These are phyloP conservation scores for Nakazawaea ambrosiae DNA, from an alignment of 805 yeast species.

Conservation along the genomic window DNA sequence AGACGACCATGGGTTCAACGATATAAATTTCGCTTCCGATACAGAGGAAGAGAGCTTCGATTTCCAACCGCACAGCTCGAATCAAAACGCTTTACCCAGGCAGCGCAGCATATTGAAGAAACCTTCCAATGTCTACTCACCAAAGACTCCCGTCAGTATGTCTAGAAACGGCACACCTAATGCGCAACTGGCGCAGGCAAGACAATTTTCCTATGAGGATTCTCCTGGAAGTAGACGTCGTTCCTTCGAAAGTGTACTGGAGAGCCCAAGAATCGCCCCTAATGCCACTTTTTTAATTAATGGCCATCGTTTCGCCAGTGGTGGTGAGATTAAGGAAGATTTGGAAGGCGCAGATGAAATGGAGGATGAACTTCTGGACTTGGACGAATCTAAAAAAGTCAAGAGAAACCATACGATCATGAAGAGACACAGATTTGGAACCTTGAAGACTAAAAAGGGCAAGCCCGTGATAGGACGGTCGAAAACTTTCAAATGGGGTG, in stretches of 20 bases:
- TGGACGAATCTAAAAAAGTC: constrained; percentile 1
- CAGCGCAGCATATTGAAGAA: constrained; percentile 10
- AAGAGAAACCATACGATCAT: constrained; percentile 42
- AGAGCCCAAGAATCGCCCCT: constrained; percentile 8
- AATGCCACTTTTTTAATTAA: constrained; percentile 11
- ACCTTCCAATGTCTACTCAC: constrained; percentile 9
- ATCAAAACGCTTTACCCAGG: constrained; percentile 3
- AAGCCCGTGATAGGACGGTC: constrained; percentile 48
- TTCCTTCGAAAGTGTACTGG: constrained; percentile 8
- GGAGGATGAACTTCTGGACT: constrained; percentile 12
- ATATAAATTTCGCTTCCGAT: constrained; percentile 16
- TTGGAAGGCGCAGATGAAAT: constrained; percentile 22
- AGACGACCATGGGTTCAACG: constrained; percentile 27
- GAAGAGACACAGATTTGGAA: constrained; percentile 87
- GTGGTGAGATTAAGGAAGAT: too few relatives aligned
- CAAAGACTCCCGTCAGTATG: constrained; percentile 4
- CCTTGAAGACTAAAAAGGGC: constrained; percentile 71
- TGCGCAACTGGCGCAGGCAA: not conserved
- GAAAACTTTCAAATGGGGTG: constrained; percentile 37
- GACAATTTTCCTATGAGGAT: constrained; percentile 3
- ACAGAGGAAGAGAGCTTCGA: constrained; percentile 11
- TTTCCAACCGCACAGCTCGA: not conserved
- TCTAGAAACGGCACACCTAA: constrained; percentile 8
- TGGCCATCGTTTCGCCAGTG: constrained; percentile 8
- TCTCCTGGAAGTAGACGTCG: not conserved